A percentile compares a stretch with the other conserved stretches of the same genome.
Evolutionary conservation across 768 basidiomycete genomes (phyloP).

Genomic region (Tubosaeta sp.): DNA sequence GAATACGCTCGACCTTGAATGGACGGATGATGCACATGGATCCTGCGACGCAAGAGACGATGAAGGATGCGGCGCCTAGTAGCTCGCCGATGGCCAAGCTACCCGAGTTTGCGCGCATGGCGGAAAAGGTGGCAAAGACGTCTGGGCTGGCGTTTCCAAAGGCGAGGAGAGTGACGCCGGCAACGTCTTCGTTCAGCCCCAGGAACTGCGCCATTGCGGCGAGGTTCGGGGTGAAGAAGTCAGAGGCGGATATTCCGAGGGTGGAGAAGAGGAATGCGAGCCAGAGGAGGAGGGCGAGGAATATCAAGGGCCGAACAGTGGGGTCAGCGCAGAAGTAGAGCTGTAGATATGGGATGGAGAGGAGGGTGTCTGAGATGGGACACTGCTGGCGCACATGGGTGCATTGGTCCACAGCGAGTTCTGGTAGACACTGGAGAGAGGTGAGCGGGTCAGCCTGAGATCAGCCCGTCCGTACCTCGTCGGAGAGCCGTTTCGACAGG

Average conservation of each 20-base stretch:
- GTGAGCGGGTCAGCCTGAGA: not conserved
- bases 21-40: constrained; percentile 98
- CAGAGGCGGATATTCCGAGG: constrained; percentile 90
- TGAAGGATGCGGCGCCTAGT: constrained; percentile 92
- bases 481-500: constrained; percentile 10
- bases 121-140: constrained; percentile 92
- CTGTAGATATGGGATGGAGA: constrained; percentile 65
- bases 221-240: constrained; percentile 97
- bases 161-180: constrained; percentile 94
- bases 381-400: constrained; percentile 57
- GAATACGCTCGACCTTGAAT: constrained; percentile 73
- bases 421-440: constrained; percentile 57
- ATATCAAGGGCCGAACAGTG: constrained; percentile 53
- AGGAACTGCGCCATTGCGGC: constrained; percentile 83
- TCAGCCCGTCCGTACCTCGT: constrained; percentile 5
- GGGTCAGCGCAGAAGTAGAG: constrained; percentile 65
- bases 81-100: constrained; percentile 93
- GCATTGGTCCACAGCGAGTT: constrained; percentile 58
- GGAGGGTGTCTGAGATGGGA: constrained; percentile 54
- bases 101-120: constrained; percentile 82
- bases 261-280: constrained; percentile 92
- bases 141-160: constrained; percentile 98
- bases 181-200: constrained; percentile 87
- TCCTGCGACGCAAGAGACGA: constrained; percentile 93
- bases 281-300: constrained; percentile 69